Percentiles rank a stretch among this genome's conserved stretches.
phyloP scores from a whole-genome alignment of 495 filamentous ascomycete species.

The Trichoderma gamsii region DNA sequence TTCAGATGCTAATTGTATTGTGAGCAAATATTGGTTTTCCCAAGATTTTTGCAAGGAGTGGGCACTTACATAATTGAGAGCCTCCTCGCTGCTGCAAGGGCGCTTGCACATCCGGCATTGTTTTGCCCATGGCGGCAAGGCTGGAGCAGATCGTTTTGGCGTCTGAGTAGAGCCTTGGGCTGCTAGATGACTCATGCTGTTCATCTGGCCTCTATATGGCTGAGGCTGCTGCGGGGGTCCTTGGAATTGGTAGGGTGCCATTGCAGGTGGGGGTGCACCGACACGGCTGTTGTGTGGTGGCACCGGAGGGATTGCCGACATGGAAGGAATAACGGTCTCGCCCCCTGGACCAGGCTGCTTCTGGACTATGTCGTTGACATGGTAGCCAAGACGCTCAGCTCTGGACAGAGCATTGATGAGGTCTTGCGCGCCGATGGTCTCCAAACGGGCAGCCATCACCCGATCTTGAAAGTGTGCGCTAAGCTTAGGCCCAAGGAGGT shows the following conservation, averaged over 20 bases:
- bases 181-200: no score
- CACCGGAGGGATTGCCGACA: background rate
- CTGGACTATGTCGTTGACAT: conserved; percentile 36
- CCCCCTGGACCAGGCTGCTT: conserved; percentile 23
- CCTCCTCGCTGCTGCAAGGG: conserved; percentile 27
- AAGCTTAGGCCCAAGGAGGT: conserved; percentile 34
- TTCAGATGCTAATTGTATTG: conserved; percentile 29
- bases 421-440: conserved; percentile 42
- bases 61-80: conserved; percentile 38
- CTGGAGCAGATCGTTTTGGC: background rate
- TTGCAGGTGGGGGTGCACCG: background rate
- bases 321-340: conserved; percentile 28
- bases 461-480: conserved; percentile 43
- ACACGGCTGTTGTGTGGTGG: background rate
- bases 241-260: background rate
- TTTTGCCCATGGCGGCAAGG: background rate
- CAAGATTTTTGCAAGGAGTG: background rate
- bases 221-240: conserved; percentile 10
- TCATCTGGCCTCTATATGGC: background rate
- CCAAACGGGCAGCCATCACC: conserved; percentile 37
- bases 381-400: conserved; percentile 46
- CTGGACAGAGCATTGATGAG: conserved; percentile 45
- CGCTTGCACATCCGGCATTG: conserved; percentile 35
- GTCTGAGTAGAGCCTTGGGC: background rate
- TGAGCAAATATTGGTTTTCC: background rate